phyloP scores from a whole-genome alignment of 2,329 filamentous ascomycete species.

The Eutypa lata region DNA sequence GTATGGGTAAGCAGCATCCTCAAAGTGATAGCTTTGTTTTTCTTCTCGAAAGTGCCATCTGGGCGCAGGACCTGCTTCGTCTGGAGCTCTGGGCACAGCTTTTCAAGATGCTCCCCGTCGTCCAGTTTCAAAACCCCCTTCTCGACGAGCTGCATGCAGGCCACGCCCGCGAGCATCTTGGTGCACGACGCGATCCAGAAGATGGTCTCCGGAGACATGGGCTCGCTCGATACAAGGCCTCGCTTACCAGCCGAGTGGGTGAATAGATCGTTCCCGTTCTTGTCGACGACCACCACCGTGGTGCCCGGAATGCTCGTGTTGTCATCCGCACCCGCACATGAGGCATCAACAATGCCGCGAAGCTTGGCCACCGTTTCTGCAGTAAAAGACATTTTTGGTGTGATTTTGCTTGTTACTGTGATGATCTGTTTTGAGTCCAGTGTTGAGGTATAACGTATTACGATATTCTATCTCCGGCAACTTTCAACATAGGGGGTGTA shows the following conservation, averaged over 20 bases:
- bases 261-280: slow-evolving; percentile 44
- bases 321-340: slow-evolving; percentile 7
- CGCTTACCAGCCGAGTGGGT: slow-evolving; percentile 45
- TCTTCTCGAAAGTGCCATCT: slow-evolving; percentile 37
- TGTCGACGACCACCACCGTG: slow-evolving; percentile 37
- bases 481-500: too few species aligned
- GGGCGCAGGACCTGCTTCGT: slow-evolving; percentile 41
- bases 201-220: slow-evolving; percentile 57
- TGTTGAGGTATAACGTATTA: background rate
- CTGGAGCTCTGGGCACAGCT: slow-evolving; percentile 47
- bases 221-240: slow-evolving; percentile 39
- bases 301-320: slow-evolving; percentile 13
- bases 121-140: slow-evolving; percentile 45
- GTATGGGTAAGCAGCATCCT: slow-evolving; percentile 56
- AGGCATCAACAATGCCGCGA: slow-evolving; percentile 17
- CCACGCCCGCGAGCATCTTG: slow-evolving; percentile 51
- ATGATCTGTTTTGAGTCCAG: background rate
- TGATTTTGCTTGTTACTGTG: background rate
- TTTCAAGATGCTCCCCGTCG: slow-evolving; percentile 42
- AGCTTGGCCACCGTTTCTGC: slow-evolving; percentile 13
- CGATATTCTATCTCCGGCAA: too few species aligned
- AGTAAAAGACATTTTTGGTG: slow-evolving; percentile 14
- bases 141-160: slow-evolving; percentile 58
- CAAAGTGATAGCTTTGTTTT: slow-evolving; percentile 50
- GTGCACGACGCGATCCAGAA: slow-evolving; percentile 61